Percentiles rank a stretch among this genome's conserved stretches.
These are phyloP conservation scores for Crepidotus variabilis DNA, from an alignment of 768 basidiomycete species.

Conservation along the genomic window DNA sequence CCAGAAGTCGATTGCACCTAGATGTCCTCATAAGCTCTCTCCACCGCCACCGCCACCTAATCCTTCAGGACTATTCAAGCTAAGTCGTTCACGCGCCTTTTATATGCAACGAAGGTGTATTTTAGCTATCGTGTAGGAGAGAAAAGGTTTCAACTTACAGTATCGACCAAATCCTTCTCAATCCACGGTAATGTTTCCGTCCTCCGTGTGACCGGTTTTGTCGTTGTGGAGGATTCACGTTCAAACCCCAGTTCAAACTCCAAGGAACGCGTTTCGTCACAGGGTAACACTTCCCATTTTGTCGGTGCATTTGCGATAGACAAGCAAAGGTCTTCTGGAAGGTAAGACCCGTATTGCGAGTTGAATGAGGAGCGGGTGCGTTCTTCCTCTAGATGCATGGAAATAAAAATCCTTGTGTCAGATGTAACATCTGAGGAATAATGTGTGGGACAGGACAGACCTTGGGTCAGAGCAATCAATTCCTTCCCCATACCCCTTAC, in stretches of 20 bases:
- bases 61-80: too few species aligned
- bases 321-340: slow-evolving; percentile 79
- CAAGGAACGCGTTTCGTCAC: slow-evolving; percentile 32
- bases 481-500: slow-evolving; percentile 64
- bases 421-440: background rate
- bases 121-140: too few species aligned
- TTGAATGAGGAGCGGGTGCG: slow-evolving; percentile 66
- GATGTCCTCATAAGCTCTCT: too few species aligned
- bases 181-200: background rate
- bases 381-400: slow-evolving; percentile 54
- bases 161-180: background rate
- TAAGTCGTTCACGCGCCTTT: too few species aligned
- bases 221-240: background rate
- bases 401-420: slow-evolving; percentile 2
- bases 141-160: background rate
- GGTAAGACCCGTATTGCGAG: slow-evolving; percentile 63
- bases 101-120: too few species aligned
- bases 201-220: background rate
- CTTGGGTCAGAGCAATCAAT: slow-evolving; percentile 62
- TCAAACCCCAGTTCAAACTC: background rate
- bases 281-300: slow-evolving; percentile 63
- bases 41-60: too few species aligned
- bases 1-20: too few species aligned
- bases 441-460: too few species aligned
- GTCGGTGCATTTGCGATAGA: slow-evolving; percentile 75